phyloP scores from a whole-genome alignment of 2,329 filamentous ascomycete species.

The Trichoderma oligosporum region DNA sequence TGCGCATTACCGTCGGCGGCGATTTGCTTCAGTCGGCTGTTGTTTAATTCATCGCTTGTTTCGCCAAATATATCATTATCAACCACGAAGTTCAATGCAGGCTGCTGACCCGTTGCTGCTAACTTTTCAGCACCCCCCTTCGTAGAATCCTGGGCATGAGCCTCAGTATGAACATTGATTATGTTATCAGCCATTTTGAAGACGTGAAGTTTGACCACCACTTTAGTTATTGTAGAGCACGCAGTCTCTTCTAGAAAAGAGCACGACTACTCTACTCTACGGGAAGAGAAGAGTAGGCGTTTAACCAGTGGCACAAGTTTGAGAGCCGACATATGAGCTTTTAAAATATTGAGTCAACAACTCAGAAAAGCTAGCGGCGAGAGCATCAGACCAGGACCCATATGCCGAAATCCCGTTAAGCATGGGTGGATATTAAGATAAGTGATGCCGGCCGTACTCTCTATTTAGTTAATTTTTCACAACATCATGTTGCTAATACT shows the following conservation, averaged over 20 bases:
- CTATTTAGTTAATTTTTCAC: neutral
- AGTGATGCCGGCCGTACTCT: neutral
- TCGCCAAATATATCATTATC: slow-evolving; percentile 23
- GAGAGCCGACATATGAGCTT: neutral
- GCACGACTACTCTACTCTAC: neutral
- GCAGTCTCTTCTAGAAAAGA: neutral
- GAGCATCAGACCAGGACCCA: neutral
- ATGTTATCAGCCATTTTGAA: neutral
- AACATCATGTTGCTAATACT: no score
- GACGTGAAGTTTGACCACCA: neutral
- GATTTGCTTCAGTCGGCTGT: slow-evolving; percentile 40
- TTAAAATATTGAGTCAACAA: neutral
- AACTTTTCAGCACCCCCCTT: neutral
- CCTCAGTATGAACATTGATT: neutral
- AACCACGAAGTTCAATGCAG: neutral
- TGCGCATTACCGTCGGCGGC: slow-evolving; percentile 39
- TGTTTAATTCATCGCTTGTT: slow-evolving; percentile 28
- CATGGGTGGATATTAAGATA: neutral
- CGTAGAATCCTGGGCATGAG: neutral
- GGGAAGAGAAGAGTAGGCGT: neutral
- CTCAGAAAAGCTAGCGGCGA: slow-evolving; percentile 2
- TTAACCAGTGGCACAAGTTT: neutral
- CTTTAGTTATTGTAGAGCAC: neutral
- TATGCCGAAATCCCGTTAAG: slow-evolving; percentile 5
- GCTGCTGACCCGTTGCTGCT: neutral